These are phyloP conservation scores for Amauroascus niger DNA, from an alignment of 2,329 filamentous ascomycete species.

Conservation along the genomic window DNA sequence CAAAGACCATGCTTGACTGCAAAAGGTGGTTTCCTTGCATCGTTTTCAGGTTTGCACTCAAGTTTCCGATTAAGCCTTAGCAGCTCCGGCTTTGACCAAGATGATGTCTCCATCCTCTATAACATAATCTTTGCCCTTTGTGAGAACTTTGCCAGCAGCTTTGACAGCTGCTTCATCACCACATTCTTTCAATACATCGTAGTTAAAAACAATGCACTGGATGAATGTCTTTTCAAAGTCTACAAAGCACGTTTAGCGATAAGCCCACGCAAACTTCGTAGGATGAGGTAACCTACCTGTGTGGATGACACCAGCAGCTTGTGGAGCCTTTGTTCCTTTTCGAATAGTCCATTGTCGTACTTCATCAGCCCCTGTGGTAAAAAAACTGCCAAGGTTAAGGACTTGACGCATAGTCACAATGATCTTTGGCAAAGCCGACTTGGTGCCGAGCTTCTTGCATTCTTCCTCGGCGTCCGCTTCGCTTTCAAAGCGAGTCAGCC, in stretches of 20 bases:
- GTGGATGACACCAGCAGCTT: constrained; percentile 95
- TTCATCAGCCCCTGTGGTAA: constrained; percentile 91
- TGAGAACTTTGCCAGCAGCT: constrained; percentile 92
- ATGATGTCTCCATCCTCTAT: constrained; percentile 52
- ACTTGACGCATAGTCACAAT: constrained; percentile 87
- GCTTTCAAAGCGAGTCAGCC: constrained; percentile 67
- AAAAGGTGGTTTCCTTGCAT: too few species aligned
- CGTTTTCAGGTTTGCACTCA: neutral
- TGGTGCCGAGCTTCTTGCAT: constrained; percentile 76
- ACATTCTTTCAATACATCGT: constrained; percentile 64
- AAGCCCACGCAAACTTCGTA: neutral
- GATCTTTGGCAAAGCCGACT: constrained; percentile 85
- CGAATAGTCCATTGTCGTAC: constrained; percentile 98
- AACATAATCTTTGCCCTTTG: constrained; percentile 93
- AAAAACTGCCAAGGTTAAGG: constrained; percentile 86
- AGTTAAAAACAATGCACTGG: constrained; percentile 92
- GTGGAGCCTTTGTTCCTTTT: constrained; percentile 91
- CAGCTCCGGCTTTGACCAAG: constrained; percentile 64
- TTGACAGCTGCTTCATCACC: constrained; percentile 84
- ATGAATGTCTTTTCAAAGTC: constrained; percentile 99
- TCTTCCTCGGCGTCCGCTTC: constrained; percentile 73
- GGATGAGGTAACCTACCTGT: constrained; percentile 38
- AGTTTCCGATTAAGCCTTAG: constrained; percentile 32
- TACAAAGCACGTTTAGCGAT: constrained; percentile 8
- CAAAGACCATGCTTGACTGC: too few species aligned